Base-by-base conservation (phyloP, 345 rosid genomes). In the Heritiera fomes region DNA sequence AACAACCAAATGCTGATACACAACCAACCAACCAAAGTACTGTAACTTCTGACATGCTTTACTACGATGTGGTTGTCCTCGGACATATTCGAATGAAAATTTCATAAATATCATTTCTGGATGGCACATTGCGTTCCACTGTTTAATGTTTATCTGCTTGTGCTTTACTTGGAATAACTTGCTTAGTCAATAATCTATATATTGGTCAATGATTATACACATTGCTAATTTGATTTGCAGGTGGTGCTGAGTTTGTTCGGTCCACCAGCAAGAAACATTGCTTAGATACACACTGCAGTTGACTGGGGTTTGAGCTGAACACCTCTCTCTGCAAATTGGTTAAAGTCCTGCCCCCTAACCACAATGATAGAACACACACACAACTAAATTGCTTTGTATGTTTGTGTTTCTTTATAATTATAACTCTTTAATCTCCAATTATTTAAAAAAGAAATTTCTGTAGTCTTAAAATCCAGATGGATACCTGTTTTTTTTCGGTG, bases 171-270 rank as follows among this genome's bases (percentile, higher is more conserved):
- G 32, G 28, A 17, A 14, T 49, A 32, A 32, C 13, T 28, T 10
- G 9, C 3, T 71, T 77, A 28, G 50, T 75, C 2, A 46, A 9
- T 59, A 40, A 18, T 23, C 2, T 15, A 20, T 34, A 8, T n/a
- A 40, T 17, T 65, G 46, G 68, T 17, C 17, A 43, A 3, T 17
- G 71, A 45, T 68, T 38, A 64, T 47, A 53, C 59, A 1, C 32
- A 10, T 75, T 75, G 47, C 17, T 41, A 73, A 73, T 69, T 20
- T 83, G 86, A 60, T 67, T 80, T 88, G 77, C 89, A 91, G 98
- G 98, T 93, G 80, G 81, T 93, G 82, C 81, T 93, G 83, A 93
- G 98, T 79, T 60, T 93, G 85, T 83, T 86, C 55, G 98, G 98
- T 73, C 98, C 98, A 17, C 96, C 92, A 1, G 82, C 86, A 64